Evolutionary conservation across 2,329 filamentous ascomycete genomes (phyloP).

Genomic region (Stemphylium beticola): DNA sequence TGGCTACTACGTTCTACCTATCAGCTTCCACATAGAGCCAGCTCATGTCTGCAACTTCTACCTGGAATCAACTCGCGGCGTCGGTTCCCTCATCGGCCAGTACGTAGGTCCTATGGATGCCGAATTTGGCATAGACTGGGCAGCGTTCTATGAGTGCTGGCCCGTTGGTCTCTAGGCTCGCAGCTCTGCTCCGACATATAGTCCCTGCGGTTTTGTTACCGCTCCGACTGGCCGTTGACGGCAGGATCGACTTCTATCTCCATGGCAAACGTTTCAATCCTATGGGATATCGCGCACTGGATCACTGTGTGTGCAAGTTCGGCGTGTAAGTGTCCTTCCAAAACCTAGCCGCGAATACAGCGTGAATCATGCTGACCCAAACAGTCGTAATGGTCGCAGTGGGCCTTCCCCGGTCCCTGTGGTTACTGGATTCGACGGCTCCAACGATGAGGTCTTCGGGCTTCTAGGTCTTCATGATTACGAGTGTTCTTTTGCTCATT

Average conservation of each 20-base stretch:
- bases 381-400: not conserved
- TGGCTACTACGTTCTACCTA: slow-evolving; percentile 9
- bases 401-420: no score
- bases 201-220: not conserved
- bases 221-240: not conserved
- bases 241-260: not conserved
- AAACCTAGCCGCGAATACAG: not conserved
- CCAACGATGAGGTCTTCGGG: not conserved
- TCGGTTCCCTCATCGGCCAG: slow-evolving; percentile 12
- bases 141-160: slow-evolving; percentile 18
- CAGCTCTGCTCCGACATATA: no score
- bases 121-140: slow-evolving; percentile 7
- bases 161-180: not conserved
- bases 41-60: slow-evolving; percentile 13
- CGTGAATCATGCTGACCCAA: not conserved
- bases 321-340: not conserved
- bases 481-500: not conserved
- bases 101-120: slow-evolving; percentile 5
- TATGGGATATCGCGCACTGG: not conserved
- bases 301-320: not conserved
- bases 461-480: not conserved
- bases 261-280: not conserved
- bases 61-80: not conserved
- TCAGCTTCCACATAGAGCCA: slow-evolving; percentile 4
- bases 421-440: no score